Conservation (phyloP, 768 basidiomycete species). For the Brasilioporus rufonigricans region DNA sequence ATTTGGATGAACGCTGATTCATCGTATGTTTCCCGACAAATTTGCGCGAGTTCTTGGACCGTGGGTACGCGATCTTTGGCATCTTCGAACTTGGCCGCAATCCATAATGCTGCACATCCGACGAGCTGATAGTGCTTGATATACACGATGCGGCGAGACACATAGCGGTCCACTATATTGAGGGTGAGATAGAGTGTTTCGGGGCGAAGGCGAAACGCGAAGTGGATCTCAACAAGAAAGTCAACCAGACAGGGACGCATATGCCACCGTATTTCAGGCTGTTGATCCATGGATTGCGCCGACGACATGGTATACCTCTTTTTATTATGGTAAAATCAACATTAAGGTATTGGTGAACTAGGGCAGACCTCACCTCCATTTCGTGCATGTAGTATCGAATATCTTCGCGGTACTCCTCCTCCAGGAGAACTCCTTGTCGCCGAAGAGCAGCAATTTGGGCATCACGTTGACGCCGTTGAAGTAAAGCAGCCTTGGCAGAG, state of each 20-base stretch:
- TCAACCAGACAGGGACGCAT: constrained; percentile 99
- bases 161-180: constrained; percentile 99
- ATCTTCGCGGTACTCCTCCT: constrained; percentile 95
- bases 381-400: constrained; percentile 93
- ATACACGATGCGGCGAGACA: constrained; percentile 97
- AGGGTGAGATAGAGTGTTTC: constrained; percentile 98
- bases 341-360: background rate
- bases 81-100: constrained; percentile 99
- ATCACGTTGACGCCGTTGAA: constrained; percentile 67
- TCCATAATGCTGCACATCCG: constrained; percentile 98
- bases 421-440: constrained; percentile 73
- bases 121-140: constrained; percentile 99
- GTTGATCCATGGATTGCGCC: constrained; percentile 97
- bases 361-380: constrained; percentile 82
- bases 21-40: constrained; percentile 96
- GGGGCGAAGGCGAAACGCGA: constrained; percentile 94
- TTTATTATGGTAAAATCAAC: constrained; percentile 6
- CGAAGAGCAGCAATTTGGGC: constrained; percentile 67
- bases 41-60: constrained; percentile 89
- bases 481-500: constrained; percentile 55
- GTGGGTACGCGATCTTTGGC: constrained; percentile 98
- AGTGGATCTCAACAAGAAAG: constrained; percentile 98
- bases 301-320: constrained; percentile 86
- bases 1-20: constrained; percentile 98
- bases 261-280: constrained; percentile 98